Base-by-base conservation (phyloP, 164 flowering plant genomes). In the Magnolia changhungtana region DNA sequence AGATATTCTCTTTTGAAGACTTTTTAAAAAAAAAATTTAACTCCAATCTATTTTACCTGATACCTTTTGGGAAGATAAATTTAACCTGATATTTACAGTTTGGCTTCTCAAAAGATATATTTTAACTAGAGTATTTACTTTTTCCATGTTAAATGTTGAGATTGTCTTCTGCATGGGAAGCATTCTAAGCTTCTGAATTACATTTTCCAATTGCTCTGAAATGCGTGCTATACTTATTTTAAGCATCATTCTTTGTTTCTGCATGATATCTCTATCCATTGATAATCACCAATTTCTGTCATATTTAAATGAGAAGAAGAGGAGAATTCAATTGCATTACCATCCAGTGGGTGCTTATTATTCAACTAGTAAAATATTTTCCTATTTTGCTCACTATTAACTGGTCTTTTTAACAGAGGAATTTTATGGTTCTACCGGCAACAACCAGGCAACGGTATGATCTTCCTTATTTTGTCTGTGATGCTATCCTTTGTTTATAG, bases 381-480 rank as follows among this genome's bases (percentile, higher is more conserved):
- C 74, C n/a, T 6, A 27, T 29, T 19, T 61, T 69, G 21, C 72
- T 72, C 51, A 73, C 23, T 68, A 2, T n/a, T 70, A 31, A 6
- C 61, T 70, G 13, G 14, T 75, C 27, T 76, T 64, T 63, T 23
- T 20, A 67, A 78, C 91, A 93, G 98, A 85, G 92, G 90, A 8
- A 91, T 93, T 52, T 81, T 93, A 49, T 89, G 85, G 90, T 75
- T 91, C 65, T 89, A 87, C 63, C 91, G 90, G 69, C 88, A 81
- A 79, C 93, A 93, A 82, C 58, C 96, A 71, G 93, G 95, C 76
- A 87, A 93, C 67, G 98, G 98, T 93, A 91, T 69, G 83, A 27
- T 13, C 19, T 29, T 29, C 19, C 50, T 11, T 27, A 55, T 55
- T 55, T 55, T 55, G 61, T 14, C 16, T 55, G 13, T 55, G 61